These are phyloP conservation scores for Vishniacozyma victoriae DNA, from an alignment of 768 basidiomycete genomes.

Conservation along the genomic window DNA sequence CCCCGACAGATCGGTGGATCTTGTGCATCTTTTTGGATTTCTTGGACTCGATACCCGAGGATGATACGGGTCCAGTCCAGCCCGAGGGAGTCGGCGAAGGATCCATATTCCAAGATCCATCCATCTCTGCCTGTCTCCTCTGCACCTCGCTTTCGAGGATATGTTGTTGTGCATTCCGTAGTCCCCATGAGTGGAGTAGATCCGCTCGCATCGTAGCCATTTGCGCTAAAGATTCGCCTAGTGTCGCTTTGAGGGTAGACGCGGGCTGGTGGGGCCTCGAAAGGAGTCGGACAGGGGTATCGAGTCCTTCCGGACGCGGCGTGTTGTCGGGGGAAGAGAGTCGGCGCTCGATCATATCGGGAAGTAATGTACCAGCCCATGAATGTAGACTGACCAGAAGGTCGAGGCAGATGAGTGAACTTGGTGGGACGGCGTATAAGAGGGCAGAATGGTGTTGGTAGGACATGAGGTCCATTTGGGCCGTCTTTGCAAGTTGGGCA, in stretches of 20 bases:
- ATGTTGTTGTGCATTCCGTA: conserved; percentile 21
- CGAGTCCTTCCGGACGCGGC: neutral
- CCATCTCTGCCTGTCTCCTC: conserved; percentile 10
- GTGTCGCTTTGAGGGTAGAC: conserved; percentile 13
- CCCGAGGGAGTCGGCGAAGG: neutral
- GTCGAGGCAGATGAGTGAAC: conserved; percentile 31
- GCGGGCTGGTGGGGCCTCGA: neutral
- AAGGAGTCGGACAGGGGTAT: conserved; percentile 2
- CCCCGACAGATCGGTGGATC: conserved; percentile 33
- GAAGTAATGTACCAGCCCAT: conserved; percentile 28
- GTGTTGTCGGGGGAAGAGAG: too few relatives aligned
- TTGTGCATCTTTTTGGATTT: conserved; percentile 31
- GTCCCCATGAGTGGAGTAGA: conserved; percentile 28
- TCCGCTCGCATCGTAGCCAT: conserved; percentile 15
- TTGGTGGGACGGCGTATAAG: conserved; percentile 37
- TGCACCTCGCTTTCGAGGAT: conserved; percentile 20
- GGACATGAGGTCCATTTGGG: conserved; percentile 32
- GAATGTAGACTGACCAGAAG: conserved; percentile 32
- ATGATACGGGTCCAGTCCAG: conserved; percentile 7
- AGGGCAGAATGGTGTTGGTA: conserved; percentile 38
- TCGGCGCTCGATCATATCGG: too few relatives aligned
- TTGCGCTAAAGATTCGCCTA: conserved; percentile 16
- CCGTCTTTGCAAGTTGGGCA: conserved; percentile 29
- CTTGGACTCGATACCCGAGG: conserved; percentile 20
- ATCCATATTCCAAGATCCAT: neutral